phyloP scores from a whole-genome alignment of 495 filamentous ascomycete genomes.

The Penicillium odoratum region DNA sequence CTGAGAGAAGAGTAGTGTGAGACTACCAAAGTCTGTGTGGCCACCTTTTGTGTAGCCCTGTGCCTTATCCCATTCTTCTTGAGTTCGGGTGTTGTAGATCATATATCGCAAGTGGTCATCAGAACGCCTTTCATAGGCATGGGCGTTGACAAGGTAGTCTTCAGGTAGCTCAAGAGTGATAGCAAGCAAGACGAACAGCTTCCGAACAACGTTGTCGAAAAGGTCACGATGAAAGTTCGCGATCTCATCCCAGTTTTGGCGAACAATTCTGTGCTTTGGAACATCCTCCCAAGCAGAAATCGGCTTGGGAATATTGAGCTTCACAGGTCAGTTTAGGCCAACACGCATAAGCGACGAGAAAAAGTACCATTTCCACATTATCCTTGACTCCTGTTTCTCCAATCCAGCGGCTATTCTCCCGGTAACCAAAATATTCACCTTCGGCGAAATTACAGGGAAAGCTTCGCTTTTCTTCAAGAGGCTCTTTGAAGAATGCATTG shows the following conservation, averaged over 20 bases:
- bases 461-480: conserved; percentile 33
- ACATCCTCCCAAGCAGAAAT: conserved; percentile 42
- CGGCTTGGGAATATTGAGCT: conserved; percentile 52
- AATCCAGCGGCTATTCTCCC: conserved; percentile 44
- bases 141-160: conserved; percentile 46
- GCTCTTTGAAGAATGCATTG: conserved; percentile 40
- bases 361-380: conserved; percentile 44
- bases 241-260: conserved; percentile 26
- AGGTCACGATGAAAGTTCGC: conserved; percentile 26
- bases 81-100: conserved; percentile 51
- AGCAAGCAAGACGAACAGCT: conserved; percentile 38
- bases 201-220: conserved; percentile 21
- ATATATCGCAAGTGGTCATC: conserved; percentile 57
- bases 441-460: conserved; percentile 44
- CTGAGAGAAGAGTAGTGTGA: conserved; percentile 57
- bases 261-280: conserved; percentile 28
- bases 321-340: conserved; percentile 3
- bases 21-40: conserved; percentile 55
- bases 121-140: conserved; percentile 47
- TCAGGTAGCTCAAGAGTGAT: conserved; percentile 56
- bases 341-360: too few species aligned
- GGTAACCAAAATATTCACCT: conserved; percentile 48
- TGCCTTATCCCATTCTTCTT: conserved; percentile 45
- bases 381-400: conserved; percentile 47
- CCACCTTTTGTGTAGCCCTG: conserved; percentile 46